A percentile compares a stretch with the other conserved stretches of the same genome.
phyloP scores from a whole-genome alignment of 805 yeast genomes.

The Lipomyces spencermartinsiae region DNA sequence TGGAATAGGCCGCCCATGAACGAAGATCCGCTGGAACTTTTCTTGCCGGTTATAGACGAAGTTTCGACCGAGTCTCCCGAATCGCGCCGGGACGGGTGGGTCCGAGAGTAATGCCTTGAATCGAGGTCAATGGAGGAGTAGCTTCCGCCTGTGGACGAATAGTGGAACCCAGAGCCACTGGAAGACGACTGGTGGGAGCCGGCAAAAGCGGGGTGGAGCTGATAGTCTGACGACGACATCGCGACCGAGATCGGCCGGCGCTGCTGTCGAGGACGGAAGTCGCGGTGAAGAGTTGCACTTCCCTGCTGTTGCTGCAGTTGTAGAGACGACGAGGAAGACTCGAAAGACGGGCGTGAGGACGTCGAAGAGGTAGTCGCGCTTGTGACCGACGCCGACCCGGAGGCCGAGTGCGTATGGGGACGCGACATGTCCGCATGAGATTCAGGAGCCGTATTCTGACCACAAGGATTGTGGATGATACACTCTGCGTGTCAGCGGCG shows the following conservation, averaged over 20 bases:
- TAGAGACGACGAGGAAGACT: not conserved
- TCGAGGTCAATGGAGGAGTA: slow-evolving; percentile 37
- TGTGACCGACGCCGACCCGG: slow-evolving; percentile 1
- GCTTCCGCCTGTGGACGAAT: slow-evolving; percentile 48
- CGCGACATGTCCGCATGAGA: not conserved
- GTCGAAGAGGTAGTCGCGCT: not conserved
- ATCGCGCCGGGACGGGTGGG: slow-evolving; percentile 3
- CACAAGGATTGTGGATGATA: not conserved
- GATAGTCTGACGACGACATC: not conserved
- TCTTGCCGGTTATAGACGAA: slow-evolving; percentile 10
- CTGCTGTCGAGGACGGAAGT: slow-evolving; percentile 1
- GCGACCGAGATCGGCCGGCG: slow-evolving; percentile 11
- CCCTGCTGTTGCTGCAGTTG: slow-evolving; percentile 4
- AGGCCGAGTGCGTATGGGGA: not conserved
- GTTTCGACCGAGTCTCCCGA: slow-evolving; percentile 8
- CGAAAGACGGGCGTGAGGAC: not conserved
- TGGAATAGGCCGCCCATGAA: slow-evolving; percentile 36
- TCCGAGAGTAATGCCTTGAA: not conserved
- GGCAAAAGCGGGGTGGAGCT: not conserved
- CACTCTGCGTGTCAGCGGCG: not conserved
- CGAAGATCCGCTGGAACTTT: slow-evolving; percentile 9
- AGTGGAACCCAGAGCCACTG: not conserved
- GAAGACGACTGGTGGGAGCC: not conserved
- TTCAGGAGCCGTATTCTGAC: not conserved
- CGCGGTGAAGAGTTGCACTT: slow-evolving; percentile 15